phyloP scores from a whole-genome alignment of 345 rosid genomes.

The Lumnitzera racemosa region DNA sequence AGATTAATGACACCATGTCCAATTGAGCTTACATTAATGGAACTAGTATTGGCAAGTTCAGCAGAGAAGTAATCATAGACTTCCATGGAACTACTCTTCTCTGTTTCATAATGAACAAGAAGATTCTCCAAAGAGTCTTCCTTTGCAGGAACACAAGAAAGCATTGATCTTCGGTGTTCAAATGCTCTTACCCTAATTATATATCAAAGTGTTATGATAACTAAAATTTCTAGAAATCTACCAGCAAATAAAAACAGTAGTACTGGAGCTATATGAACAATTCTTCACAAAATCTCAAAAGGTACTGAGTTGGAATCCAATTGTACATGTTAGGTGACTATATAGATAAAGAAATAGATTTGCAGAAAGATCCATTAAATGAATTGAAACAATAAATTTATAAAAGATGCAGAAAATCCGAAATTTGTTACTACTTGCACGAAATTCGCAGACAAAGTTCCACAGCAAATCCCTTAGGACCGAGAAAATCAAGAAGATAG shows the following conservation, averaged over 20 bases:
- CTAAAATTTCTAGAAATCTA: background rate
- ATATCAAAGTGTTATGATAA: too few species aligned
- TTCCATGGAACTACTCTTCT: conserved; percentile 64
- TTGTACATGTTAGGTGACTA: too few species aligned
- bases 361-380: background rate
- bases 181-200: conserved; percentile 55
- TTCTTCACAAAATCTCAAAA: too few species aligned
- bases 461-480: conserved; percentile 42
- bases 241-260: background rate
- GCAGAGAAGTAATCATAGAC: conserved; percentile 52
- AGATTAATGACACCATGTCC: conserved; percentile 2
- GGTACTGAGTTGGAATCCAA: too few species aligned
- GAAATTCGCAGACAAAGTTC: conserved; percentile 20
- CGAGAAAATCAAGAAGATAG: conserved; percentile 66
- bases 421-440: conserved; percentile 53
- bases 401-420: background rate
- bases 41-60: conserved; percentile 29
- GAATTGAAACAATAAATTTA: background rate
- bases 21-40: conserved; percentile 32
- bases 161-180: conserved; percentile 64
- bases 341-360: too few species aligned
- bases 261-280: background rate
- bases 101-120: conserved; percentile 34
- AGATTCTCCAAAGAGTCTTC: conserved; percentile 26
- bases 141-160: conserved; percentile 17